Percentiles rank a stretch among this genome's conserved stretches.
Evolutionary conservation across 2,329 filamentous ascomycete genomes (phyloP).

Genomic region (Neofusicoccum umdonicola): DNA sequence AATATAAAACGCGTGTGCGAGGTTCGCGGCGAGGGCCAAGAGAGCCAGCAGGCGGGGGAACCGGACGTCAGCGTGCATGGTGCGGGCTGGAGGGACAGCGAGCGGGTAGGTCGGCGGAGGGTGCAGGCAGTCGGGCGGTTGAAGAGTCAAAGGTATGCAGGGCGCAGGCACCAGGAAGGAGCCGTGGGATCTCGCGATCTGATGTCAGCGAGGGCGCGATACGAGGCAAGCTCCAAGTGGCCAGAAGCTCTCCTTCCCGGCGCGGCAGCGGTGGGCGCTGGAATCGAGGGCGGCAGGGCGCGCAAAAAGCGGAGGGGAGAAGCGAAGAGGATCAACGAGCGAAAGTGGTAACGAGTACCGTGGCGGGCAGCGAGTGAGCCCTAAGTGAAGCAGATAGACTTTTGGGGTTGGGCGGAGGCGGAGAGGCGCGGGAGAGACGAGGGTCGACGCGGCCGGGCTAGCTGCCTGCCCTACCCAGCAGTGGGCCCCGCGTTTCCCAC

Average conservation of each 20-base stretch:
- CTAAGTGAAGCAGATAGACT: constrained; percentile 2
- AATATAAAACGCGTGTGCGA: constrained; percentile 71
- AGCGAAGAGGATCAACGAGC: constrained; percentile 12
- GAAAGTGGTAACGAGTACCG: constrained; percentile 20
- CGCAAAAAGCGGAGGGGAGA: not conserved
- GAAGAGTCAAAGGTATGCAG: constrained; percentile 1
- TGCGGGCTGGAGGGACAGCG: not conserved
- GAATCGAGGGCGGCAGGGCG: not conserved
- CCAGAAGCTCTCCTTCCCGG: not conserved
- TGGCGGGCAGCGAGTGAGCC: not conserved
- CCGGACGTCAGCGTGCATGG: constrained; percentile 40
- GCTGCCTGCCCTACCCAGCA: not conserved
- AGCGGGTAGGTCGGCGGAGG: not conserved
- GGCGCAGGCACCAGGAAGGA: not conserved
- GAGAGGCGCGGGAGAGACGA: not conserved
- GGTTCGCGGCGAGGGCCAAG: constrained; percentile 44
- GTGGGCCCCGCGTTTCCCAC: not conserved
- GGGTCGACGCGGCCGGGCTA: not conserved
- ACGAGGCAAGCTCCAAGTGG: not conserved
- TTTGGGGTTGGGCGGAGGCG: constrained; percentile 4
- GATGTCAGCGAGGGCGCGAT: constrained; percentile 12
- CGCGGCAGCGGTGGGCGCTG: not conserved
- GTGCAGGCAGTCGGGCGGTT: not conserved
- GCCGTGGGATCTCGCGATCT: not conserved
- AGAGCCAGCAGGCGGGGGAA: constrained; percentile 47